Evolutionary conservation across 805 yeast genomes (phyloP).

Genomic region (Ogataea chonburiensis): DNA sequence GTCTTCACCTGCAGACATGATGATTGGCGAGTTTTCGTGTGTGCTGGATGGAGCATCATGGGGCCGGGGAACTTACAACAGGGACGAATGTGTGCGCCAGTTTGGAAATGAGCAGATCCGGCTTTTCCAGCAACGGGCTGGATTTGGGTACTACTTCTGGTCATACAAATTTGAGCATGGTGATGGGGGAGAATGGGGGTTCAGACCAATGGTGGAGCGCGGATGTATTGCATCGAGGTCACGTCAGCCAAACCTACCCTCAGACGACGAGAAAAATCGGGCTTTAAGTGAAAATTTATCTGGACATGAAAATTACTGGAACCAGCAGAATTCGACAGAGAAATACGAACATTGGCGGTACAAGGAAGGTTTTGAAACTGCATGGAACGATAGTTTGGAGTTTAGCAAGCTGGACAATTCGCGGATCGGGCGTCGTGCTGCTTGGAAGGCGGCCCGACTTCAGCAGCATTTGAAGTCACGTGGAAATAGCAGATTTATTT

Average conservation of each 20-base stretch:
- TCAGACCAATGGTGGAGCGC: slow-evolving; percentile 66
- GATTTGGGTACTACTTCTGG: slow-evolving; percentile 85
- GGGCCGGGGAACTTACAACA: slow-evolving; percentile 44
- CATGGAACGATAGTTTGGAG: slow-evolving; percentile 68
- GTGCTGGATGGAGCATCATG: slow-evolving; percentile 78
- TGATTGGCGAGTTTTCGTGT: slow-evolving; percentile 90
- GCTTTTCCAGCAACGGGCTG: slow-evolving; percentile 51
- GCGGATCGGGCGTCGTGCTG: slow-evolving; percentile 66
- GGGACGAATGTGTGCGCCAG: slow-evolving; percentile 55
- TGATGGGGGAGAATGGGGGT: slow-evolving; percentile 97
- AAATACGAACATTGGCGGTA: slow-evolving; percentile 79
- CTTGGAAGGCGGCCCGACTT: slow-evolving; percentile 66
- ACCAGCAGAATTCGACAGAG: slow-evolving; percentile 50
- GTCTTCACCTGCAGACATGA: slow-evolving; percentile 51
- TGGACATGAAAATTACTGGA: slow-evolving; percentile 70
- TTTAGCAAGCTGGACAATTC: slow-evolving; percentile 73
- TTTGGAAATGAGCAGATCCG: slow-evolving; percentile 60
- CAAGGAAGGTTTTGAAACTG: slow-evolving; percentile 73
- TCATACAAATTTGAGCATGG: slow-evolving; percentile 84
- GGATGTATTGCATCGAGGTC: slow-evolving; percentile 50
- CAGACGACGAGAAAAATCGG: slow-evolving; percentile 41
- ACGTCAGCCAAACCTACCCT: slow-evolving; percentile 35
- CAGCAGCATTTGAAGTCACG: slow-evolving; percentile 55
- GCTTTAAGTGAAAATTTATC: slow-evolving; percentile 37
- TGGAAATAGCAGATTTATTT: slow-evolving; percentile 57